Evolutionary conservation across 225 moss, liverwort and hornwort genomes (phyloP), one percentile per base, ranked within the genome.

Genomic region (Straminergon stramineum): DNA sequence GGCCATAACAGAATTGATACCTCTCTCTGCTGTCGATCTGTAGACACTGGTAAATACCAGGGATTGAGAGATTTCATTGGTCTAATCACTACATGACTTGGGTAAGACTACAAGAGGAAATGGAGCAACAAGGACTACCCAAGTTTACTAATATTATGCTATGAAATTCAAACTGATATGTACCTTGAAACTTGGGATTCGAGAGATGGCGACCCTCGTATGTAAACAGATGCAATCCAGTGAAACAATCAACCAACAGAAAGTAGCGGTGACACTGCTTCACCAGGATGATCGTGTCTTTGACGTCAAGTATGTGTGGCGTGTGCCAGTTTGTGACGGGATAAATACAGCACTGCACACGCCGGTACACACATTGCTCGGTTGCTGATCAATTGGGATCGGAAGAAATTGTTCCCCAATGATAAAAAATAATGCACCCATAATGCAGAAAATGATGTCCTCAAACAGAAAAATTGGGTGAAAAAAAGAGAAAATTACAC

Each of bases 121-220:
- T 51, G 20, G 45, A 92, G 70, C 19, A 73, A 55, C 53, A 84
- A 89, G 30, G 43, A 3, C 17, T 37, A 45, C 26, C 24, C 10
- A 27, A 87, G 52, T 15, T 43, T 45, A 32, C 63, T 2, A 63
- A 5, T 34, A 5, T 34, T 10, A 5, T 4, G 27, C 17, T 39
- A 41, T 7, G 31, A 82, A 85, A 24, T 53, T 52, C 39, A 75
- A 83, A 8, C 2, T 10, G 17, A 75, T 66, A 23, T 52, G 16
- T 84, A 98, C 98, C 97, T 93, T 94, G 97, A 92, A 95, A 96
- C 84, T 93, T 97, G 26, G 96, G 96, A 89, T 95, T 96, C 31
- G 95, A 99, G 24, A 97, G 90, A 88, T 93, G 96, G 8, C 93
- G 91, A 32, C 97, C 98, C 75, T 97, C 96, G 53, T 99, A 99